phyloP scores from a whole-genome alignment of 768 basidiomycete species.

The Hemileccinum rubropunctum region DNA sequence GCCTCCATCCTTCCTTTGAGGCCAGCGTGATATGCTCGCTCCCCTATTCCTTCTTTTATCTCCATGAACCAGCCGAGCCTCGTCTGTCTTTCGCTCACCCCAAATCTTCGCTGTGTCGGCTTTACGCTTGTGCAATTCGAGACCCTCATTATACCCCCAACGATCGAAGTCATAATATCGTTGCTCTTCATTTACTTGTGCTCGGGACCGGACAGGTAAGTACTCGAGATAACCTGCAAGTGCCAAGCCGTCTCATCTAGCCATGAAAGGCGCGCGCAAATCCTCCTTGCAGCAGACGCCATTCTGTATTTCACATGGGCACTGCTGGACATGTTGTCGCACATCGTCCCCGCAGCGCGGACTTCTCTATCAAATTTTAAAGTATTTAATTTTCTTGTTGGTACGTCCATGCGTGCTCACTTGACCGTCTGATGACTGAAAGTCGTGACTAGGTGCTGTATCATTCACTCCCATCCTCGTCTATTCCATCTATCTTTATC shows the following conservation, averaged over 20 bases:
- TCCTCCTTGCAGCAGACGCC: slow-evolving; percentile 61
- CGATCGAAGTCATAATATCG: slow-evolving; percentile 59
- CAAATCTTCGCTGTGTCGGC: slow-evolving; percentile 68
- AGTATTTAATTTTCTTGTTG: slow-evolving; percentile 56
- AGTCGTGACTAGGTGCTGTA: slow-evolving; percentile 36
- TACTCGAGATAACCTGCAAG: slow-evolving; percentile 9
- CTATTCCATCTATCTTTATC: slow-evolving; percentile 61
- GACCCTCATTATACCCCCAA: slow-evolving; percentile 59
- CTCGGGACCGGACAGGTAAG: slow-evolving; percentile 48
- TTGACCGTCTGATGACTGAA: background rate
- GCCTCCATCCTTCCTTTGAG: slow-evolving; percentile 35
- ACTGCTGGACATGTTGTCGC: slow-evolving; percentile 58
- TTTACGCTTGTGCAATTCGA: slow-evolving; percentile 46
- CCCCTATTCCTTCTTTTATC: slow-evolving; percentile 14
- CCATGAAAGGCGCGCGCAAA: slow-evolving; percentile 43
- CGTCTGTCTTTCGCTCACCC: slow-evolving; percentile 65
- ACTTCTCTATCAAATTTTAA: slow-evolving; percentile 45
- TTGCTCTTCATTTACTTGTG: slow-evolving; percentile 50
- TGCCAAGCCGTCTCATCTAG: slow-evolving; percentile 1
- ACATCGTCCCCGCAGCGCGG: slow-evolving; percentile 51
- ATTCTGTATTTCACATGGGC: slow-evolving; percentile 58
- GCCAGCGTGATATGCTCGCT: slow-evolving; percentile 35
- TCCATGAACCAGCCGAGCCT: slow-evolving; percentile 43
- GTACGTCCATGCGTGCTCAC: slow-evolving; percentile 39
- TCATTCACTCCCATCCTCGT: slow-evolving; percentile 67